These are phyloP conservation scores for Somion occarium DNA, from an alignment of 1,284 basidiomycete genomes.

Conservation along the genomic window DNA sequence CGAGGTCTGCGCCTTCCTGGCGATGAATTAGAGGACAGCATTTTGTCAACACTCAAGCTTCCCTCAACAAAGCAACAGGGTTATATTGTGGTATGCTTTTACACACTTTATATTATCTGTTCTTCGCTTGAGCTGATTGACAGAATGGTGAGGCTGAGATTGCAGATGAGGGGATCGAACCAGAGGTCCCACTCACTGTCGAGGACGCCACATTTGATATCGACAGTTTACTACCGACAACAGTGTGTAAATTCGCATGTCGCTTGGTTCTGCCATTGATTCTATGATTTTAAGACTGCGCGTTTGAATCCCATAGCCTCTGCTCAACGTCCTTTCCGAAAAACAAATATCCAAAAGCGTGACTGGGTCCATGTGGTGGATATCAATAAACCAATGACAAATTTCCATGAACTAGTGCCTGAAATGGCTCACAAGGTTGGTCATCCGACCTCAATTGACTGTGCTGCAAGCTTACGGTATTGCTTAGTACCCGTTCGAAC, in stretches of 20 bases:
- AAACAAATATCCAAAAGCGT: constrained; percentile 62
- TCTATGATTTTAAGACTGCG: constrained; percentile 26
- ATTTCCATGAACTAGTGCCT: constrained; percentile 86
- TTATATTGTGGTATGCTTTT: constrained; percentile 7
- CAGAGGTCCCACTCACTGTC: constrained; percentile 1
- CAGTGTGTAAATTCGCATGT: constrained; percentile 43
- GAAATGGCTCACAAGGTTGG: constrained; percentile 83
- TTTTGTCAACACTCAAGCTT: constrained; percentile 1
- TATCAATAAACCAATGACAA: constrained; percentile 83
- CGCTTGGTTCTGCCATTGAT: constrained; percentile 1
- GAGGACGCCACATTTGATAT: constrained; percentile 45
- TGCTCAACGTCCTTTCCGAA: constrained; percentile 33
- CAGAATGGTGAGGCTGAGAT: constrained; percentile 11
- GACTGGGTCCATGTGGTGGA: constrained; percentile 99
- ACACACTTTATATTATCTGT: neutral
- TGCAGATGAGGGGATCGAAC: constrained; percentile 15
- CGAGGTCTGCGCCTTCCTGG: constrained; percentile 66
- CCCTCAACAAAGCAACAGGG: neutral
- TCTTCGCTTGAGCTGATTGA: neutral
- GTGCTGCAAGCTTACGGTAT: constrained; percentile 14
- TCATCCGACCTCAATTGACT: constrained; percentile 3
- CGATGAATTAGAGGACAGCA: constrained; percentile 43
- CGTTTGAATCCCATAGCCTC: constrained; percentile 51
- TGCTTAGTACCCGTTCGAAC: constrained; percentile 76
- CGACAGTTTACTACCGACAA: constrained; percentile 78